A percentile compares a stretch with the other conserved stretches of the same genome.
phyloP scores from a whole-genome alignment of 495 filamentous ascomycete genomes.

The Bombardia bombarda region DNA sequence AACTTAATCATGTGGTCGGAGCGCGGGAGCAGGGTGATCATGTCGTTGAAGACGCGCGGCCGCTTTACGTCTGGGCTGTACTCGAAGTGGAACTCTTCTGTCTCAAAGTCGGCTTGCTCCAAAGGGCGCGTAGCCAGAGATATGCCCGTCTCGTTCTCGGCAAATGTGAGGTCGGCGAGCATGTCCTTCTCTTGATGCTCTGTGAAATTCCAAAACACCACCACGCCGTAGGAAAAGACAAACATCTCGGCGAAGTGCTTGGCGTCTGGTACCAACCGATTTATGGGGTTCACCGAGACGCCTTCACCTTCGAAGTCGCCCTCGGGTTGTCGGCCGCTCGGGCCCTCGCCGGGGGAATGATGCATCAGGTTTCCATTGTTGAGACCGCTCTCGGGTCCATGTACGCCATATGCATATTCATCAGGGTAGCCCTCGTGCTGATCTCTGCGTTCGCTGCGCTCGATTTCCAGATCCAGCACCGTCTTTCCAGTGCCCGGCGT shows the following conservation, averaged over 20 bases:
- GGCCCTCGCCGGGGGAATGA: constrained; percentile 3
- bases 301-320: constrained; percentile 2
- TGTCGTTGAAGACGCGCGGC: constrained; percentile 93
- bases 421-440: constrained; percentile 77
- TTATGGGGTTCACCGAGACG: constrained; percentile 27
- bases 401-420: constrained; percentile 26
- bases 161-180: constrained; percentile 90
- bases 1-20: constrained; percentile 99
- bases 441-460: constrained; percentile 81
- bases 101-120: constrained; percentile 85
- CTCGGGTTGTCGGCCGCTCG: constrained; percentile 6
- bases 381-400: constrained; percentile 5
- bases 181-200: constrained; percentile 95
- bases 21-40: constrained; percentile 85
- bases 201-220: constrained; percentile 98
- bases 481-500: constrained; percentile 83
- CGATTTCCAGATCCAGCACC: constrained; percentile 91
- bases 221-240: constrained; percentile 94
- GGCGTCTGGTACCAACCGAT: constrained; percentile 53
- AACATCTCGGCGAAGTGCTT: constrained; percentile 90
- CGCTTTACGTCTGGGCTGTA: constrained; percentile 78
- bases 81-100: constrained; percentile 97
- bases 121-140: constrained; percentile 62
- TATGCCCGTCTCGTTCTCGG: constrained; percentile 50
- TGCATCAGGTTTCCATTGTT: constrained; percentile 7